These are phyloP conservation scores for Aspergillus sp. DNA, from an alignment of 2,329 filamentous ascomycete genomes.

Conservation along the genomic window DNA sequence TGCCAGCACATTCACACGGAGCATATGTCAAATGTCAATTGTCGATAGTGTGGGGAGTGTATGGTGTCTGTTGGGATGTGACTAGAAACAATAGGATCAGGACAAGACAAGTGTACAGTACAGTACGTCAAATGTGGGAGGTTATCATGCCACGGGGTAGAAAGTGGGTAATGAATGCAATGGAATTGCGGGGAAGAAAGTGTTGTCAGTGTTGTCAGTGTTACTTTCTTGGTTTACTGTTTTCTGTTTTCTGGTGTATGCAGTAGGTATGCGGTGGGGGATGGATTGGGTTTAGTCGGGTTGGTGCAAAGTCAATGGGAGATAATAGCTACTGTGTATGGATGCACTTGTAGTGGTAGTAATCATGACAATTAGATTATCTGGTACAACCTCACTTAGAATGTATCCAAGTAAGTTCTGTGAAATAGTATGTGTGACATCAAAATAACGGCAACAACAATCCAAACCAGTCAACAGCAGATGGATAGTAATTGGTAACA, in stretches of 20 bases:
- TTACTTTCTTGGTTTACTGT: too few species aligned
- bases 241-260: background rate
- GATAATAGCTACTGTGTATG: background rate
- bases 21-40: too few species aligned
- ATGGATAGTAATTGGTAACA: background rate
- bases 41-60: too few species aligned
- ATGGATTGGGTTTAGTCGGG: background rate
- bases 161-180: too few species aligned
- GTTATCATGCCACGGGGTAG: too few species aligned
- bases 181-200: too few species aligned
- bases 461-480: background rate
- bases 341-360: background rate
- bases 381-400: constrained; percentile 1
- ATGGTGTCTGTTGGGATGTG: too few species aligned
- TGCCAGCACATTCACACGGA: too few species aligned
- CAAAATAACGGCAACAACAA: background rate
- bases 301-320: background rate
- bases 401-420: background rate
- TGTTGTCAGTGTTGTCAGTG: too few species aligned
- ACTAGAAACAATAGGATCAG: too few species aligned
- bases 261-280: background rate
- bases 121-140: too few species aligned
- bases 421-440: background rate
- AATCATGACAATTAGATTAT: background rate
- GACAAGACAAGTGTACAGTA: too few species aligned